These are phyloP conservation scores for Agapanthus africanus DNA, from an alignment of 106 monocot genomes.

Conservation along the genomic window DNA sequence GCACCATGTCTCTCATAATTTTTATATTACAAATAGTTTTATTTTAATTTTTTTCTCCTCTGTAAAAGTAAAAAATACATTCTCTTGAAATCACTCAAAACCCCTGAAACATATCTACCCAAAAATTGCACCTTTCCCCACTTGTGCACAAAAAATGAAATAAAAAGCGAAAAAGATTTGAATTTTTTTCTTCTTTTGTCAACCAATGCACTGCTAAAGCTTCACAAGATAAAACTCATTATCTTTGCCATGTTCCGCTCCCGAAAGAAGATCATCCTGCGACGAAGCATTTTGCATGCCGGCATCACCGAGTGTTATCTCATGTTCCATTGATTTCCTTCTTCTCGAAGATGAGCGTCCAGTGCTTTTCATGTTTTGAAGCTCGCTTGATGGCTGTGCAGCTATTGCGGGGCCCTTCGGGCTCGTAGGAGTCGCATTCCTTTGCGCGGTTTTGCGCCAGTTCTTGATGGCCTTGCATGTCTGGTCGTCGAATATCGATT, in stretches of 20 bases:
- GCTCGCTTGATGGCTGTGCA: background rate
- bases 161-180: no score
- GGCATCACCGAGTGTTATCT: background rate
- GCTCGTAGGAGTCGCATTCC: conserved; percentile 9
- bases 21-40: no score
- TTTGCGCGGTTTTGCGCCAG: conserved; percentile 9
- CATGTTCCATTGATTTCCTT: conserved; percentile 4
- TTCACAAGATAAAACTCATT: conserved; percentile 12
- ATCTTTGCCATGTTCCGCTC: background rate
- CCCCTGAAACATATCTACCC: no score
- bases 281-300: background rate
- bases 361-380: background rate
- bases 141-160: no score
- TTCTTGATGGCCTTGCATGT: conserved; percentile 14
- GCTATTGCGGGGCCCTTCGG: background rate
- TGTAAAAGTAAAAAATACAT: no score
- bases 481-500: conserved; percentile 17
- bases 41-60: no score
- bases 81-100: no score
- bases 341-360: background rate
- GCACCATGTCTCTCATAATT: no score
- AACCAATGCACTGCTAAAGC: background rate
- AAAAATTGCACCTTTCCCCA: no score
- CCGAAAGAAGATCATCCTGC: conserved; percentile 6
- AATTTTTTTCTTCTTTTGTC: no score